Base-by-base conservation (phyloP, 805 yeast species). In the Gaillardinia entomophila region DNA sequence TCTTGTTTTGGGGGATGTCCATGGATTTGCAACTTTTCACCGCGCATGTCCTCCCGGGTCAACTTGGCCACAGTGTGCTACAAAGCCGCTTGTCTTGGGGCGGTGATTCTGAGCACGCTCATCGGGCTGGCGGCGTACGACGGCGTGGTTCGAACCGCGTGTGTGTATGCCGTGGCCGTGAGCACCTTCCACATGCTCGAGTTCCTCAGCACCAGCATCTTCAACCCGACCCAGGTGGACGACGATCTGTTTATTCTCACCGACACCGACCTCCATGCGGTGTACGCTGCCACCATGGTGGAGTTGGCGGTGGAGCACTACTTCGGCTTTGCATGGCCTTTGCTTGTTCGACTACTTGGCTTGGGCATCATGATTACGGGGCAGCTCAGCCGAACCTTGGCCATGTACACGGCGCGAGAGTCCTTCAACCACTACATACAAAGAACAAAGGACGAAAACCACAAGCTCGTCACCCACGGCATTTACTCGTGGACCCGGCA, bases 331-430 rank as follows among this genome's bases (percentile, higher is more conserved):
- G 16, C 27, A 4, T 12, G 11, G 13, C 25, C 11, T 12, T 23
- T 23, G 10, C 10, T 6, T 6, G 8, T 63, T 25, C 46, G 64
- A 31, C 3, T 31, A 0, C 0, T 65, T 1, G 97, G 96, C 0
- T 30, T 77, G 0, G 11, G 43, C 0, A 17, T 80, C 1, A 47
- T 76, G 0, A 16, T 75, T 0, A 24, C 55, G 1, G 96, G 97
- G 1, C 98, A 92, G 49, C 13, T 46, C 0, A 48, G 76, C 3
- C 69, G 98, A 33, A 71, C 90, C 1, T 32, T 67, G 23, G 90
- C 97, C 1, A 92, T 92, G 98, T 68, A 73, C 38, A 82, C 89
- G 0, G 96, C 97, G 0, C 85, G 88, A 2, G 71, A 73, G 32
- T 85, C 94, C 3, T 92, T 92, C 60, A 82, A 86, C 32, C 99